These are phyloP conservation scores for Colletotrichum sp. DNA, from an alignment of 2,329 filamentous ascomycete species.

Conservation along the genomic window DNA sequence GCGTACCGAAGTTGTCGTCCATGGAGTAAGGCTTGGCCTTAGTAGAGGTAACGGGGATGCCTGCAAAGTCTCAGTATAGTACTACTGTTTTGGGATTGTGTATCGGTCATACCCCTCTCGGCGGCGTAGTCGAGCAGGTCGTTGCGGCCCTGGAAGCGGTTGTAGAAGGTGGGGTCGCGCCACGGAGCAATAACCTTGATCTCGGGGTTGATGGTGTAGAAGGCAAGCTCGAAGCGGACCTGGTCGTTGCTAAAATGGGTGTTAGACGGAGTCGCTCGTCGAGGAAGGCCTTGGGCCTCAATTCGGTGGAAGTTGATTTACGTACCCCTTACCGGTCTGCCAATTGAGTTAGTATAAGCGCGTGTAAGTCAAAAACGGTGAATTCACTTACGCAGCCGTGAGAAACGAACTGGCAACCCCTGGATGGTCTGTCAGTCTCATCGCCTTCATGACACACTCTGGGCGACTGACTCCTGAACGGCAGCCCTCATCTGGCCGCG, in stretches of 20 bases:
- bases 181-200: slow-evolving; percentile 78
- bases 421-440: not conserved
- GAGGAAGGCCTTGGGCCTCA: not conserved
- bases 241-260: slow-evolving; percentile 30
- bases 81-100: fast-evolving
- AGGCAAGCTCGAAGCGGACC: slow-evolving; percentile 44
- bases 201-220: slow-evolving; percentile 32
- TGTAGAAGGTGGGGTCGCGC: slow-evolving; percentile 72
- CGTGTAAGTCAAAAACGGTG: not conserved
- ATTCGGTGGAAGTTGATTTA: not conserved
- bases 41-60: slow-evolving; percentile 75
- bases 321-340: slow-evolving; percentile 17
- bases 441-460: not conserved
- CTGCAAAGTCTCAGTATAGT: not conserved
- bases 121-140: slow-evolving; percentile 77
- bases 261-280: not conserved
- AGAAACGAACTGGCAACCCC: slow-evolving; percentile 43
- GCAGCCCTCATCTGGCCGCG: slow-evolving; percentile 59
- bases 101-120: slow-evolving; percentile 43
- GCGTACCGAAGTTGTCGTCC: slow-evolving; percentile 42
- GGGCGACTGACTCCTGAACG: not conserved
- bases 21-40: slow-evolving; percentile 63
- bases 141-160: slow-evolving; percentile 72
- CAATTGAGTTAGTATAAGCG: not conserved
- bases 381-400: slow-evolving; percentile 48